phyloP scores from a whole-genome alignment of 345 rosid genomes.

The Pugionium dolabratum region DNA sequence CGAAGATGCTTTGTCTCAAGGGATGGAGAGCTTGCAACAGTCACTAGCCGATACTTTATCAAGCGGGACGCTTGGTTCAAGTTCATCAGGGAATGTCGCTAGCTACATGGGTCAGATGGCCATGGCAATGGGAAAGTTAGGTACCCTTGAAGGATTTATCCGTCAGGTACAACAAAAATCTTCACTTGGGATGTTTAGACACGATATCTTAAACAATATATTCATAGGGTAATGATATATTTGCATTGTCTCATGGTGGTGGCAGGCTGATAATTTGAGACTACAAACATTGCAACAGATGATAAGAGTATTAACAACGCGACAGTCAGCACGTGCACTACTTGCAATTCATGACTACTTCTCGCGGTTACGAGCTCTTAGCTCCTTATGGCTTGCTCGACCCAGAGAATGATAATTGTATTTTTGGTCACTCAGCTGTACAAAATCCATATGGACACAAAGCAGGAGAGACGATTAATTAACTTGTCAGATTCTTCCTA shows the following conservation, averaged over 20 bases:
- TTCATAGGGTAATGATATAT: background rate
- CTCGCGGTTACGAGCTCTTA: slow-evolving; percentile 87
- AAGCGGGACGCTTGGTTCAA: slow-evolving; percentile 82
- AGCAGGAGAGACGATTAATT: slow-evolving; percentile 32
- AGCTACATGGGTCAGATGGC: slow-evolving; percentile 99
- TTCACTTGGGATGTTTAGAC: slow-evolving; percentile 8
- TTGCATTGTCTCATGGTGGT: slow-evolving; percentile 13
- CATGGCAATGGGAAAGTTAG: slow-evolving; percentile 99
- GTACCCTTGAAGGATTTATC: slow-evolving; percentile 95
- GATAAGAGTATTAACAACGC: slow-evolving; percentile 84
- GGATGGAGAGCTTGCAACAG: slow-evolving; percentile 98
- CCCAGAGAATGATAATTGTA: slow-evolving; percentile 67
- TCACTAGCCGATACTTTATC: slow-evolving; percentile 90
- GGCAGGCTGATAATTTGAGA: slow-evolving; percentile 93
- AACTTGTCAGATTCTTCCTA: slow-evolving; percentile 29
- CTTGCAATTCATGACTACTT: slow-evolving; percentile 93
- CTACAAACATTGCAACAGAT: slow-evolving; percentile 93
- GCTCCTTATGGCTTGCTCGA: slow-evolving; percentile 97
- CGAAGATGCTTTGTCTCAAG: slow-evolving; percentile 98
- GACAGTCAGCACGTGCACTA: slow-evolving; percentile 91
- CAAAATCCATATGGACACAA: slow-evolving; percentile 34
- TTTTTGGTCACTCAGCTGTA: slow-evolving; percentile 33
- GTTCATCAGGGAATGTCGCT: slow-evolving; percentile 85
- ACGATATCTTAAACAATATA: background rate
- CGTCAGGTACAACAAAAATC: slow-evolving; percentile 66